phyloP scores from a whole-genome alignment of 352 stramenopile species.

The Globisporangium parvum region DNA sequence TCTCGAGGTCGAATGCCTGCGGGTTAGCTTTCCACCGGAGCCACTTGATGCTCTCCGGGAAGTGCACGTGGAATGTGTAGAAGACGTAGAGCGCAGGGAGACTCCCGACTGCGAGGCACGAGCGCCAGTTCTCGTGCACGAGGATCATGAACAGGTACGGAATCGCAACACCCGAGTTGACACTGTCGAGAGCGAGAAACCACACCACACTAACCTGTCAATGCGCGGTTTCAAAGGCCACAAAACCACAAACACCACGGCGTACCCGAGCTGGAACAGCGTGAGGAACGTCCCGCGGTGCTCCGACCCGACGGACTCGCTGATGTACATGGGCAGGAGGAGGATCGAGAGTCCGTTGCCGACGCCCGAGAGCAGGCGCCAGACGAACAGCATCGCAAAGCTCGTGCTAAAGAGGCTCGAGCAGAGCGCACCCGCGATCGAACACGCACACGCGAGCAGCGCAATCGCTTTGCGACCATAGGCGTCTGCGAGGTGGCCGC shows the following conservation, averaged over 20 bases:
- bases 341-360: slow-evolving; percentile 83
- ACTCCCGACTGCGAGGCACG: slow-evolving; percentile 64
- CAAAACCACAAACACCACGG: not conserved
- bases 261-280: slow-evolving; percentile 76
- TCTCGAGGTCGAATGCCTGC: slow-evolving; percentile 42
- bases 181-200: slow-evolving; percentile 20
- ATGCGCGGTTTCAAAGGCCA: not conserved
- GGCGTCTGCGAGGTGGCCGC: slow-evolving; percentile 56
- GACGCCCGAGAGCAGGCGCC: slow-evolving; percentile 65
- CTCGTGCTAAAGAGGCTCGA: slow-evolving; percentile 44
- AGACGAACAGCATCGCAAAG: slow-evolving; percentile 59
- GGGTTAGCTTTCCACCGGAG: slow-evolving; percentile 59
- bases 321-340: slow-evolving; percentile 87
- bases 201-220: not conserved
- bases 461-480: slow-evolving; percentile 69
- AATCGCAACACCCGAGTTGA: slow-evolving; percentile 68
- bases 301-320: slow-evolving; percentile 63
- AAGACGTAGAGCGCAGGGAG: slow-evolving; percentile 71
- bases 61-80: slow-evolving; percentile 67
- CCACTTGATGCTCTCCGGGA: slow-evolving; percentile 79
- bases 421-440: slow-evolving; percentile 56
- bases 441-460: slow-evolving; percentile 68
- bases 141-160: slow-evolving; percentile 80
- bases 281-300: slow-evolving; percentile 66
- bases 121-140: slow-evolving; percentile 69